Conservation (phyloP, 2,329 filamentous ascomycete genomes). For the Penicillium corylophilum region DNA sequence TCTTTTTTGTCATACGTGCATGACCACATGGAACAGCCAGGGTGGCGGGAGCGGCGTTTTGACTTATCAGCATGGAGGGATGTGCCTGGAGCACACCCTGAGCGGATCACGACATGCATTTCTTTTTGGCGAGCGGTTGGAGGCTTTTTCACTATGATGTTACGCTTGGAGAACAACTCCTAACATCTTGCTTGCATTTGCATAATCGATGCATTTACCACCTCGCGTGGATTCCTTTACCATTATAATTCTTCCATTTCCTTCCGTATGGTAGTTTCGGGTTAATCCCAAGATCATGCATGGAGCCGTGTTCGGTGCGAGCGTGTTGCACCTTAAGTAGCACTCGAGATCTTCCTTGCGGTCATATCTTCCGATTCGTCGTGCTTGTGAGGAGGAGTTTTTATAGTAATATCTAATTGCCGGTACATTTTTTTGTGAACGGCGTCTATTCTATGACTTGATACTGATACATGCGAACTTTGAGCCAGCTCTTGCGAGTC, state of each 20-base stretch:
- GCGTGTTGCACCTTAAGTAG: not conserved
- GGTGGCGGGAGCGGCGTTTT: constrained; percentile 19
- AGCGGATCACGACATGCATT: constrained; percentile 19
- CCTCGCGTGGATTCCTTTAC: not conserved
- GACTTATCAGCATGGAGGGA: constrained; percentile 17
- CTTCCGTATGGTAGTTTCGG: not conserved
- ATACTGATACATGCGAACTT: not conserved
- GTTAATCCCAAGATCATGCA: not conserved
- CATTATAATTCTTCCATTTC: not conserved
- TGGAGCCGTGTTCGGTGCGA: not conserved
- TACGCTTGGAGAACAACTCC: not conserved
- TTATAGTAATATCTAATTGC: not conserved
- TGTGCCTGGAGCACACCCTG: constrained; percentile 22
- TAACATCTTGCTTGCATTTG: not conserved
- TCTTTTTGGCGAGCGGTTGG: constrained; percentile 11
- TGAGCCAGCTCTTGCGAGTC: not conserved
- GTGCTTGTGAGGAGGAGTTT: not conserved
- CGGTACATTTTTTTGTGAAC: not conserved
- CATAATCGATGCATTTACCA: not conserved
- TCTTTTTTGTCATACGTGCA: constrained; percentile 14
- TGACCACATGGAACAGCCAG: constrained; percentile 9
- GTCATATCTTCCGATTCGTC: not conserved
- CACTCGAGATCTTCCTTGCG: not conserved
- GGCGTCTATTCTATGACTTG: not conserved
- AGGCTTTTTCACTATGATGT: constrained; percentile 4